phyloP scores from a whole-genome alignment of 202 grass and related monocot genomes.

The Elaeis oleifera region DNA sequence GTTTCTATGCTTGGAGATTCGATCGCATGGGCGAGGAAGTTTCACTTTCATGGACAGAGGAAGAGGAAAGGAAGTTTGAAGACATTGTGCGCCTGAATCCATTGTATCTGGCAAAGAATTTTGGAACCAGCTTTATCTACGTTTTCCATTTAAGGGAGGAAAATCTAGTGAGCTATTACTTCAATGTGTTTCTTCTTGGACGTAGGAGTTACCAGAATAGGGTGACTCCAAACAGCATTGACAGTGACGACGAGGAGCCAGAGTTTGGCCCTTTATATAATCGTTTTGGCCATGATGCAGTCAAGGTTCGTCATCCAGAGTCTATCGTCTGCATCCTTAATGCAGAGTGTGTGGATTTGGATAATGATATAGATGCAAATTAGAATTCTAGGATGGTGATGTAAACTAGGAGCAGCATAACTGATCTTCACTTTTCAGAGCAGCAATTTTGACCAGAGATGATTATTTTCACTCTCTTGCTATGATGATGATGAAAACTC shows the following conservation, averaged over 20 bases:
- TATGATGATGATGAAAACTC: slow-evolving; percentile 1
- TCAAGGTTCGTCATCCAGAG: slow-evolving; percentile 6
- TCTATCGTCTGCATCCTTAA: slow-evolving; percentile 1
- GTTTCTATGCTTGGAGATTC: slow-evolving; percentile 8
- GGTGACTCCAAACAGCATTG: slow-evolving; percentile 11
- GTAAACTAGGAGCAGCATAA: background rate
- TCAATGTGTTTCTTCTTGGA: slow-evolving; percentile 17
- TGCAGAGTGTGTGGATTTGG: slow-evolving; percentile 11
- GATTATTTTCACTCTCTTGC: background rate
- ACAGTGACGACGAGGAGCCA: slow-evolving; percentile 11
- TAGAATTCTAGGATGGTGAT: background rate
- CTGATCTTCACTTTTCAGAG: background rate
- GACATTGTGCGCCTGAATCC: background rate
- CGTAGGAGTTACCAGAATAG: slow-evolving; percentile 13
- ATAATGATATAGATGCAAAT: background rate
- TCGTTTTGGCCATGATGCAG: slow-evolving; percentile 11
- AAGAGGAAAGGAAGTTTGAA: slow-evolving; percentile 10
- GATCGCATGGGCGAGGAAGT: slow-evolving; percentile 12
- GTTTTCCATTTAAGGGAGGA: slow-evolving; percentile 3
- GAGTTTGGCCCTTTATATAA: background rate
- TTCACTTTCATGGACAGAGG: slow-evolving; percentile 18
- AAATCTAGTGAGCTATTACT: slow-evolving; percentile 13
- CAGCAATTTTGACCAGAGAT: background rate
- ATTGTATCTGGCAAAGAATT: slow-evolving; percentile 6
- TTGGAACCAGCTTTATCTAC: slow-evolving; percentile 1